Evolutionary conservation across 768 basidiomycete genomes (phyloP).

Genomic region (Gloeostereum incarnatum): DNA sequence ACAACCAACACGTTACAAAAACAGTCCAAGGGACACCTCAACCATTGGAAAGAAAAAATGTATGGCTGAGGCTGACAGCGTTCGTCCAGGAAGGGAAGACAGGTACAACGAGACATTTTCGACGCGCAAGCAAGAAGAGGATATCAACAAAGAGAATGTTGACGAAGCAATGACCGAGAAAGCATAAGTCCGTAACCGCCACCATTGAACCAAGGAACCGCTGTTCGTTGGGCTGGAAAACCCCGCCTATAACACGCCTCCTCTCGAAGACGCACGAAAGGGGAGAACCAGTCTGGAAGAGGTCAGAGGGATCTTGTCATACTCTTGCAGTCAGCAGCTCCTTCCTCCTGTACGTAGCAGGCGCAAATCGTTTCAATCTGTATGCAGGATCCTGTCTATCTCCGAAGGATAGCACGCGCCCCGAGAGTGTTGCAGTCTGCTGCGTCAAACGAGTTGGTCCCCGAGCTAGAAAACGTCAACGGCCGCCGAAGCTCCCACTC

Average conservation of each 20-base stretch:
- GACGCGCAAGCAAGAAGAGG: conserved; percentile 19
- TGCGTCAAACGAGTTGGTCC: conserved; percentile 9
- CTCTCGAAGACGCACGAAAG: conserved; percentile 9
- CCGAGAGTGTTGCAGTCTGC: conserved; percentile 11
- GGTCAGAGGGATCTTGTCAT: conserved; percentile 43
- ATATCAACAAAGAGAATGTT: too few species aligned
- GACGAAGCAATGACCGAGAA: too few species aligned
- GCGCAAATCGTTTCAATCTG: conserved; percentile 11
- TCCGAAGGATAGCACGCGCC: conserved; percentile 32
- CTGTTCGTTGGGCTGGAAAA: conserved; percentile 30
- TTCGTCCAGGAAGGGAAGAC: conserved; percentile 34
- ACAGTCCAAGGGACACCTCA: conserved; percentile 29
- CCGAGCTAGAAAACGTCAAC: conserved; percentile 6
- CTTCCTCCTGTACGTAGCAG: conserved; percentile 30
- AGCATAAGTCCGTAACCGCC: conserved; percentile 41
- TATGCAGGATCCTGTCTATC: conserved; percentile 22
- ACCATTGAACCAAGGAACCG: conserved; percentile 36
- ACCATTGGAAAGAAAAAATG: conserved; percentile 15
- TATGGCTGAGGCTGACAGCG: conserved; percentile 25
- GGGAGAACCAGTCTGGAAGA: conserved; percentile 23
- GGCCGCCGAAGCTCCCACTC: too few species aligned
- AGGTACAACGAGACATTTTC: conserved; percentile 23
- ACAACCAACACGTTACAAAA: conserved; percentile 21
- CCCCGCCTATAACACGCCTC: conserved; percentile 24
- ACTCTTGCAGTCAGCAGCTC: conserved; percentile 5